Evolutionary conservation across 1,139 yeast genomes (phyloP).

Genomic region (Sugiyamaella xylanicola): DNA sequence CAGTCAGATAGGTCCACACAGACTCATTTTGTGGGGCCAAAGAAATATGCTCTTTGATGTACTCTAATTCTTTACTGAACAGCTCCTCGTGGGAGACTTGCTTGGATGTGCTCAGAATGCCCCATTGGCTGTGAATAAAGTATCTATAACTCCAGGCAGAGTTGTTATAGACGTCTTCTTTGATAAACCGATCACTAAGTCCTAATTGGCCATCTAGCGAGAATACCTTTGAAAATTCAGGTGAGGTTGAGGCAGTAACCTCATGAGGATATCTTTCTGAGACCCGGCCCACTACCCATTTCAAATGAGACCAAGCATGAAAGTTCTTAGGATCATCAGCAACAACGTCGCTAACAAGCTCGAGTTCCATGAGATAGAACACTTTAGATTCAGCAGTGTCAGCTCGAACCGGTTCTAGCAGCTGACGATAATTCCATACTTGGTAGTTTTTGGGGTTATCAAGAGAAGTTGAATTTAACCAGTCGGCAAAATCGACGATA

Average conservation of each 20-base stretch:
- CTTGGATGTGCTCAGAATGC: slow-evolving; percentile 2
- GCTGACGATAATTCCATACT: slow-evolving; percentile 89
- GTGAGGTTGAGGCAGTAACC: slow-evolving; percentile 28
- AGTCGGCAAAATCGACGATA: slow-evolving; percentile 47
- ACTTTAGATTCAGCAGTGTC: slow-evolving; percentile 16
- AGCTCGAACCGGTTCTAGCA: slow-evolving; percentile 26
- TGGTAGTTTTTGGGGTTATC: slow-evolving; percentile 90
- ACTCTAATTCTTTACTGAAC: slow-evolving; percentile 51
- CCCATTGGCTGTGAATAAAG: slow-evolving; percentile 47
- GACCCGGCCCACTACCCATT: slow-evolving; percentile 53
- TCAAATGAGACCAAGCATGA: slow-evolving; percentile 93
- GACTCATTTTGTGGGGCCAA: slow-evolving; percentile 80
- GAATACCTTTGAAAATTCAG: slow-evolving; percentile 36
- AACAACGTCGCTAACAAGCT: slow-evolving; percentile 65
- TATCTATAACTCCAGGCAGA: slow-evolving; percentile 93
- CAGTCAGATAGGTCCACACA: slow-evolving; percentile 82
- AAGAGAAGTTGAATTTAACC: slow-evolving; percentile 78
- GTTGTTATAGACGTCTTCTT: slow-evolving; percentile 76
- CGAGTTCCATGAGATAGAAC: slow-evolving; percentile 58
- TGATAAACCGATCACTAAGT: slow-evolving; percentile 55
- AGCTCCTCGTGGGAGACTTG: slow-evolving; percentile 23
- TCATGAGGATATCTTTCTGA: not conserved
- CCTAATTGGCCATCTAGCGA: slow-evolving; percentile 50
- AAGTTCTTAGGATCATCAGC: slow-evolving; percentile 84
- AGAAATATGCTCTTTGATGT: slow-evolving; percentile 50